Base-by-base conservation (phyloP, 169 alveolate species). In the Plasmodium blacklocki region DNA sequence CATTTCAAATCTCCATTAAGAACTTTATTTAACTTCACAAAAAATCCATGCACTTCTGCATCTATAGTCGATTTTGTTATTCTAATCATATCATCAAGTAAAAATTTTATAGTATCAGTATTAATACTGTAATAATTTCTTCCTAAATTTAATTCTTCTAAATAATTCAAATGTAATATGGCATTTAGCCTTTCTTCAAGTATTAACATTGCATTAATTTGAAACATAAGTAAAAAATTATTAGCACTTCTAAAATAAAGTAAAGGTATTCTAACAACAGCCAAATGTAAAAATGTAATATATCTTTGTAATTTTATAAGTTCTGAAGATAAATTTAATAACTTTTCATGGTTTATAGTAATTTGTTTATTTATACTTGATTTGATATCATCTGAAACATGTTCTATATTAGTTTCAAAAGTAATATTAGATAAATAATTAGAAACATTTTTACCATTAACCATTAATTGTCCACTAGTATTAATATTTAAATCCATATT, bases 1-100 rank as follows among this genome's bases (percentile, higher is more conserved):
- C 23, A 71, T 71, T 71, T 71, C 50, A 71, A 58, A 39, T 71
- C 80, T 49, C 80, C 80, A 71, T 71, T 71, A 45, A 71, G 45
- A 58, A 18, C 68, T 45, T 71, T 71, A 71, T 71, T 71, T 19
- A 71, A 9, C 50, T 71, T 49, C 11, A 71, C 26, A 71, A 71
- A 71, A 63, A 21, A 32, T 47, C 67, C 7, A 71, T 71, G 80
- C 0, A 71, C 68, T 45, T 45, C 50, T 29, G 15, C 5, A 58
- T 71, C 80, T 50, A 71, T 71, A 19, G 66, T 45, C 8, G 45
- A 43, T 15, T 71, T 18, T 71, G 50, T 60, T 71, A 71, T 45
- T 29, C 67, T 45, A 49, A 71, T n/a, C 80, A 71, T 71, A 71
- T 71, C 80, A 21, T 32, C 15, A 32, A 71, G 45, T 49, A 71